Evolutionary conservation across 2,329 filamentous ascomycete genomes (phyloP).

Genomic region (Claviceps fusiformis): DNA sequence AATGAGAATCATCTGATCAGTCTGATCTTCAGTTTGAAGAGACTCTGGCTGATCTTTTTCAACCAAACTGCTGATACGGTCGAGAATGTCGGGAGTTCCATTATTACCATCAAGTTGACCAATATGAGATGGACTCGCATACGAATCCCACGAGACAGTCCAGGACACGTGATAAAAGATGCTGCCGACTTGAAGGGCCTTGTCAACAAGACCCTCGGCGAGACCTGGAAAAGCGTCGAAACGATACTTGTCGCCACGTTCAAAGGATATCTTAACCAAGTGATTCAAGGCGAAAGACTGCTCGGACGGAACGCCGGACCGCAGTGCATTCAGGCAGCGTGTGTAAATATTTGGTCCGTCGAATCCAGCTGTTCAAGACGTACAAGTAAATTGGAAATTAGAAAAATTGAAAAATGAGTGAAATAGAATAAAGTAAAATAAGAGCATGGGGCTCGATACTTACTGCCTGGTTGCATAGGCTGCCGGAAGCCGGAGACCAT

Average conservation of each 20-base stretch:
- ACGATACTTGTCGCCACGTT: constrained; percentile 88
- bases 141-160: constrained; percentile 55
- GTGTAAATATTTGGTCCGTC: constrained; percentile 85
- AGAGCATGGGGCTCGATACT: constrained; percentile 17
- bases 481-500: constrained; percentile 22
- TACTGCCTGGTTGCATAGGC: constrained; percentile 48
- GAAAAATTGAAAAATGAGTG: too few relatives aligned
- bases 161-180: constrained; percentile 75
- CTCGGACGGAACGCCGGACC: constrained; percentile 65
- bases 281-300: constrained; percentile 91
- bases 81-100: constrained; percentile 42
- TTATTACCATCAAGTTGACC: constrained; percentile 29
- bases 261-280: constrained; percentile 86
- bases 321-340: constrained; percentile 69
- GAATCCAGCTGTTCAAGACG: constrained; percentile 33
- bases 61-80: constrained; percentile 53
- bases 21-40: constrained; percentile 58
- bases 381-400: constrained; percentile 3
- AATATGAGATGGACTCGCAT: constrained; percentile 39
- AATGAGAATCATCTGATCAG: constrained; percentile 58
- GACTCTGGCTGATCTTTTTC: constrained; percentile 50
- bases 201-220: constrained; percentile 76
- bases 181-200: constrained; percentile 62
- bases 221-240: constrained; percentile 85
- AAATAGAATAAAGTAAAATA: neutral